Base-by-base conservation (phyloP, 768 basidiomycete species). In the Auricularia auricula-judae region DNA sequence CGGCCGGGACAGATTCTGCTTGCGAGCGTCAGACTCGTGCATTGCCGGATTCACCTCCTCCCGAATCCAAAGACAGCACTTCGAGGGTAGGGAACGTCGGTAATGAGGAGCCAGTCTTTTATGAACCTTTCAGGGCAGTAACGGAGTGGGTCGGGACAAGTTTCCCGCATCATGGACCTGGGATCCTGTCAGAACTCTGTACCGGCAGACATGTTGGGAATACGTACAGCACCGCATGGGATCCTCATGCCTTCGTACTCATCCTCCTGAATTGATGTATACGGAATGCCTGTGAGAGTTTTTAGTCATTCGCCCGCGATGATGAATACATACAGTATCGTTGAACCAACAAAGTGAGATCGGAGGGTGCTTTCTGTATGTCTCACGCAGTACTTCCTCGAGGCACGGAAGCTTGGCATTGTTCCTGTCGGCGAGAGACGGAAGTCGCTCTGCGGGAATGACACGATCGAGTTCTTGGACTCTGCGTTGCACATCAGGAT, bases 381-480 rank as follows among this genome's bases (percentile, higher is more conserved):
- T 63, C 62, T 76, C 75, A 68, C 65, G 71, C 29, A 72, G 69
- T 29, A 75, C 54, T 23, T 67, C 70, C 21, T 79, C 76, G 12
- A 82, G 71, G 65, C 72, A 77, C 36, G 80, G 76, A 61, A 81
- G 74, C 69, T 80, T 79, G 29, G 75, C 70, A 36, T 80, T 67
- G 62, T 73, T 80, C 11, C 70, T 67, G 63, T 80, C 77, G 3
- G 69, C 14, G 83, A 84, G 36, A 85, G 74, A 56, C 82, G 78
- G 61, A 75, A 71, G 63, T 35, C 39, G 39, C 7, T 42, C 39
- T 42, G 39, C 44, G 23, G 42, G 47, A 65, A 80, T 71, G 4
- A 81, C 76, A 58, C 66, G 67, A 70, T 86, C 84, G 47, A 86
- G 72, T 70, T 86, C 82, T 67, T 85, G 85, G 8, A 76, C 78